Evolutionary conservation across 2,329 filamentous ascomycete species (phyloP), one percentile per base, ranked within the genome.

Genomic region (Sclerotinia sclerotiorum): DNA sequence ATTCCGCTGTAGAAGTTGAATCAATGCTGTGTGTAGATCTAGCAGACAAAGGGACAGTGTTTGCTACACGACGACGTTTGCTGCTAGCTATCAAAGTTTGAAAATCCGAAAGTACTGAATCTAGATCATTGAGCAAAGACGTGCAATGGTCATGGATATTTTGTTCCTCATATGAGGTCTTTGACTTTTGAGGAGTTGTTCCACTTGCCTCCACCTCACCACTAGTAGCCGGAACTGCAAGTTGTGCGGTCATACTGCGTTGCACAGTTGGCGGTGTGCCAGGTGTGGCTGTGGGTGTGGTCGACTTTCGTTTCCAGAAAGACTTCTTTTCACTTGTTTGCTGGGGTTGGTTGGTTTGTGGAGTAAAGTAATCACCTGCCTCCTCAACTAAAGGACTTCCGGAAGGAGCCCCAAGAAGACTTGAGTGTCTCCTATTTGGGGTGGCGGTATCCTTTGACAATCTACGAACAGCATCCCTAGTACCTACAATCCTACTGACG

Each of bases 261-360:
- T 72, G 70, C 42, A 71, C 35, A 68, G 72, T 71, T 48, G 74
- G 72, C 32, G 75, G 73, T 44, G 74, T 75, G 19, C 24, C 35
- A 19, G 67, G 42, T 39, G 69, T 60, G 42, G 77, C 73, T 24
- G 76, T 60, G 42, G 77, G 74, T 24, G 76, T 69, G 24, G 82
- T 81, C 74, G 88, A 94, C 79, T 97, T 97, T 60, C 94, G 88
- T 79, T 93, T 97, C 95, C 95, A 99, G 76, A 99, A 98, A 0
- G 92, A 84, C 69, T 88, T 86, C 77, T 84, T 92, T 66, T 93
- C 88, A n/a, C 44, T 62, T 3, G 48, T n/a, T 35, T 61, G 57
- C 15, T 46, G 46, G 42, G 27, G 10, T n/a, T 61, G 57, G 4
- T 79, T 74, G 10, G 78, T 73, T 2, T 80, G 73, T 11, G 61